phyloP scores from a whole-genome alignment of 768 basidiomycete species.

The Trametes cinnabarina region DNA sequence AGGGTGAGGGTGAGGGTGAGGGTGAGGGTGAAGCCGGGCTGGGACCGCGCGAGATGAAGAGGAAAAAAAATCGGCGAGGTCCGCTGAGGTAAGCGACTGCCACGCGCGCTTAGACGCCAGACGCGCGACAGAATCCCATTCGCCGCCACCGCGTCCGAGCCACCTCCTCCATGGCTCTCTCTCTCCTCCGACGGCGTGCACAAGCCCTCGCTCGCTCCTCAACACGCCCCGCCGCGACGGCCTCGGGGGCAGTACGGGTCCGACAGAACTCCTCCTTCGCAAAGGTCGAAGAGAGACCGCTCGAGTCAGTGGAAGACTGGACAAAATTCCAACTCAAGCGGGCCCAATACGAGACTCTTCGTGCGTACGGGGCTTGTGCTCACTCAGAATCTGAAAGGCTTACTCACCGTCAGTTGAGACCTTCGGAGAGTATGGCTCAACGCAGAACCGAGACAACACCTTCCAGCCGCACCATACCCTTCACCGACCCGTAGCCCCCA shows the following conservation, averaged over 20 bases:
- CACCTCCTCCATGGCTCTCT: constrained; percentile 26
- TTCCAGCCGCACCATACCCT: constrained; percentile 74
- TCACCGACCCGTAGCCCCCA: constrained; percentile 55
- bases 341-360: constrained; percentile 51
- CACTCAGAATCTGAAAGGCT: neutral
- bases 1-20: constrained; percentile 17
- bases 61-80: constrained; percentile 41
- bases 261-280: constrained; percentile 12
- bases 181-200: constrained; percentile 20
- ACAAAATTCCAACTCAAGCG: constrained; percentile 57
- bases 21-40: constrained; percentile 14
- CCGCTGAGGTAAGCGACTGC: constrained; percentile 54
- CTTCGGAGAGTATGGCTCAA: constrained; percentile 75
- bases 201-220: constrained; percentile 22
- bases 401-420: constrained; percentile 48
- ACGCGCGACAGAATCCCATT: constrained; percentile 13
- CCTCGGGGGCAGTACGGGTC: constrained; percentile 1
- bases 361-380: constrained; percentile 36
- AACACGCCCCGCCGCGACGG: neutral
- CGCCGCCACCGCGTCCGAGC: constrained; percentile 30
- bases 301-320: constrained; percentile 64
- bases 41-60: constrained; percentile 19
- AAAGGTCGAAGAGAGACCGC: constrained; percentile 18
- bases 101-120: constrained; percentile 12
- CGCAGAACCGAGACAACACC: constrained; percentile 60